phyloP scores from a whole-genome alignment of 2,329 filamentous ascomycete species.

The Penicillium sp. region DNA sequence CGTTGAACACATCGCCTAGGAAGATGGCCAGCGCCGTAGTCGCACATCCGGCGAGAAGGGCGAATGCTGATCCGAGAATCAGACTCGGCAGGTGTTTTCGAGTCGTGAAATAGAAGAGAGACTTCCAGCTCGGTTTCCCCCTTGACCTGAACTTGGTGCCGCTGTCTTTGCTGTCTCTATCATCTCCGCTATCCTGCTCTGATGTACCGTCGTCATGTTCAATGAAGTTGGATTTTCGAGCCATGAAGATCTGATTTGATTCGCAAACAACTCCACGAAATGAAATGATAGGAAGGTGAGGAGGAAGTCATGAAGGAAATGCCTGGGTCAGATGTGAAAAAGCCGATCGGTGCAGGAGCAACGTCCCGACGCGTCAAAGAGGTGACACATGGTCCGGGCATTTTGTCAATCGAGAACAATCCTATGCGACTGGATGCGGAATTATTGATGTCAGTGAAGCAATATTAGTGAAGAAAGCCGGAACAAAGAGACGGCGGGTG shows the following conservation, averaged over 20 bases:
- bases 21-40: conserved; percentile 70
- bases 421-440: conserved; percentile 21
- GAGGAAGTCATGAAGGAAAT: not conserved
- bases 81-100: conserved; percentile 62
- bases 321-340: not conserved
- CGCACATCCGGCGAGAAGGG: conserved; percentile 64
- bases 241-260: not conserved
- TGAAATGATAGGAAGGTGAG: not conserved
- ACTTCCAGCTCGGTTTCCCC: conserved; percentile 46
- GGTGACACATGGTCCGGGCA: not conserved
- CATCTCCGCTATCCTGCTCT: not conserved
- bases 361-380: not conserved
- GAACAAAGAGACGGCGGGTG: conserved; percentile 15
- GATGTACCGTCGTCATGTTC: not conserved
- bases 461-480: conserved; percentile 20
- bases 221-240: not conserved
- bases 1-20: conserved; percentile 74
- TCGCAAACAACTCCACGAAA: not conserved
- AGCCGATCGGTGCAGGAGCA: not conserved
- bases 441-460: conserved; percentile 27
- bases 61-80: conserved; percentile 58
- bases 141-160: not conserved
- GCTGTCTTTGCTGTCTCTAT: not conserved
- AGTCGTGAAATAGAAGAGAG: conserved; percentile 75
- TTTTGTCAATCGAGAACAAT: conserved; percentile 20